phyloP scores from a whole-genome alignment of 2,329 filamentous ascomycete species.

The Alternaria alternata region DNA sequence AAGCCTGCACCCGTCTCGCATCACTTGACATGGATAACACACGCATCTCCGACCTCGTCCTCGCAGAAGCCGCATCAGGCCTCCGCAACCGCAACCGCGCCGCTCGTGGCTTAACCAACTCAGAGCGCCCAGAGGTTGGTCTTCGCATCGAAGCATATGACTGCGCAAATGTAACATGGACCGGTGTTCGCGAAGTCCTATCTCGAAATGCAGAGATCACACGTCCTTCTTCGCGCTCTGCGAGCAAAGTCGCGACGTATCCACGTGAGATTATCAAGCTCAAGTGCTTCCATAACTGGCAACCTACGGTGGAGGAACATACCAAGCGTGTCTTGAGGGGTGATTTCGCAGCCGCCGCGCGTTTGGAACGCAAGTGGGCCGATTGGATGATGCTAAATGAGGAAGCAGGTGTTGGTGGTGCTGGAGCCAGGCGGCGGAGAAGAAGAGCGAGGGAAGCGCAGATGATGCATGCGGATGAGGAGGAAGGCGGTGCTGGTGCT shows the following conservation, averaged over 20 bases:
- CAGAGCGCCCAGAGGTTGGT: constrained; percentile 59
- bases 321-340: constrained; percentile 83
- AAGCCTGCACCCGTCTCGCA: constrained; percentile 72
- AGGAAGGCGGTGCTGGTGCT: constrained; percentile 63
- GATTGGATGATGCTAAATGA: constrained; percentile 93
- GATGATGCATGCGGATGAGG: constrained; percentile 80
- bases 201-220: constrained; percentile 81
- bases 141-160: constrained; percentile 87
- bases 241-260: constrained; percentile 59
- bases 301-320: constrained; percentile 94
- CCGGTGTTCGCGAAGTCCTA: constrained; percentile 84
- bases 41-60: constrained; percentile 82
- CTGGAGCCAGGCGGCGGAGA: constrained; percentile 72
- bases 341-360: constrained; percentile 74
- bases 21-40: constrained; percentile 93
- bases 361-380: constrained; percentile 91
- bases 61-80: constrained; percentile 85
- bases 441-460: constrained; percentile 83
- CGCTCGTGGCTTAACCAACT: constrained; percentile 42
- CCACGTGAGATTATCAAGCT: constrained; percentile 82
- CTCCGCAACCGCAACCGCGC: constrained; percentile 70
- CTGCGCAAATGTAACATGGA: constrained; percentile 91
- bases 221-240: constrained; percentile 52
- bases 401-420: constrained; percentile 75
- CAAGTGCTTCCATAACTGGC: constrained; percentile 95